phyloP scores from a whole-genome alignment of 2,329 filamentous ascomycete genomes.

The Fusarium sp. region DNA sequence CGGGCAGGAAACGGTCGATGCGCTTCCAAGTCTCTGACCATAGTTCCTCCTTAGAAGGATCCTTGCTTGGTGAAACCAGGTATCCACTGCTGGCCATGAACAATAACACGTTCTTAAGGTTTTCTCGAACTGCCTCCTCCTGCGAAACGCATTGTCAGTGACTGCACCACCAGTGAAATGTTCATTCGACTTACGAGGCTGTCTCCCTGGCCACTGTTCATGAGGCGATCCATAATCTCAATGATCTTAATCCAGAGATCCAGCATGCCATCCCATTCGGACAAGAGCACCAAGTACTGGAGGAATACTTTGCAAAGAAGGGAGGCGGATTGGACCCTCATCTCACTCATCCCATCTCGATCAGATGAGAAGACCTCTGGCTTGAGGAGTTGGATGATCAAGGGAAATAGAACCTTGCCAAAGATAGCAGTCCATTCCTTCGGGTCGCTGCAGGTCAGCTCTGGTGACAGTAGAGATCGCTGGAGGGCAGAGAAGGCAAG shows the following conservation, averaged over 20 bases:
- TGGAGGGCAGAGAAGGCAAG: slow-evolving; percentile 89
- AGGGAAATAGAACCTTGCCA: slow-evolving; percentile 89
- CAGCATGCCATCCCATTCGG: slow-evolving; percentile 88
- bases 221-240: slow-evolving; percentile 93
- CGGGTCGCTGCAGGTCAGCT: slow-evolving; percentile 85
- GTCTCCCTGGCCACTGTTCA: slow-evolving; percentile 95
- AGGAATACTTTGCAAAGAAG: slow-evolving; percentile 95
- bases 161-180: not conserved
- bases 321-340: slow-evolving; percentile 89
- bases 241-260: slow-evolving; percentile 94
- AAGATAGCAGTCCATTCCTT: slow-evolving; percentile 97
- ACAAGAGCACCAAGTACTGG: slow-evolving; percentile 88
- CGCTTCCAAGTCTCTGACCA: slow-evolving; percentile 75
- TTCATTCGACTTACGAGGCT: slow-evolving; percentile 74
- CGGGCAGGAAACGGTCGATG: slow-evolving; percentile 74
- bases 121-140: slow-evolving; percentile 96
- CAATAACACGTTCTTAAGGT: slow-evolving; percentile 93
- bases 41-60: slow-evolving; percentile 66
- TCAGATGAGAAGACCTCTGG: slow-evolving; percentile 95
- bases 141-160: slow-evolving; percentile 52
- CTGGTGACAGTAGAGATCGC: slow-evolving; percentile 84
- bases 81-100: slow-evolving; percentile 94
- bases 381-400: slow-evolving; percentile 88
- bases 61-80: slow-evolving; percentile 76
- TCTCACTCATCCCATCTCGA: slow-evolving; percentile 93